phyloP scores from a whole-genome alignment of 1,139 yeast species.

The Geotrichum klebahnii region DNA sequence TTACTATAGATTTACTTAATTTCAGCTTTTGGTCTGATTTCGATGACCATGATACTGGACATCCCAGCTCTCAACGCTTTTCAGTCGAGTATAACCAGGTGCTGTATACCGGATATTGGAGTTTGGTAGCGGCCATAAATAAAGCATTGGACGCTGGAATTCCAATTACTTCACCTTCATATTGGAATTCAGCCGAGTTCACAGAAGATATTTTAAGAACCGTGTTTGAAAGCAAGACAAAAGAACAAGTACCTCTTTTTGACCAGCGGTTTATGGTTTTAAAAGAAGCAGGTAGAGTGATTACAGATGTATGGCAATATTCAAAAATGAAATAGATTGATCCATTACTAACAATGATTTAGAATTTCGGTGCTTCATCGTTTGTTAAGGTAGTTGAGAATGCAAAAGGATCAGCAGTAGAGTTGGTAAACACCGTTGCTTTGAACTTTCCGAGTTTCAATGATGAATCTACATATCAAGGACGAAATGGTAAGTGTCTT shows the following conservation, averaged over 20 bases:
- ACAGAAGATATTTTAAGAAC: conserved; percentile 28
- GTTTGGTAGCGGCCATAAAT: conserved; percentile 43
- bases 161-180: conserved; percentile 40
- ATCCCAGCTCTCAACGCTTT: conserved; percentile 34
- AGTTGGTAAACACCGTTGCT: conserved; percentile 35
- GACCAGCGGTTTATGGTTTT: conserved; percentile 37
- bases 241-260: conserved; percentile 39
- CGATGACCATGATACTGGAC: conserved; percentile 37
- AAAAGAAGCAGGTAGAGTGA: conserved; percentile 39
- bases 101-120: conserved; percentile 46
- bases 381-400: conserved; percentile 32
- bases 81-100: conserved; percentile 38
- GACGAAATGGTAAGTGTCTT: conserved; percentile 22
- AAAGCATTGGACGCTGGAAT: conserved; percentile 41
- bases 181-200: conserved; percentile 37
- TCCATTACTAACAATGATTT: too few relatives aligned
- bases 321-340: too few relatives aligned
- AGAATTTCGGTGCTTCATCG: conserved; percentile 24
- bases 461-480: conserved; percentile 36
- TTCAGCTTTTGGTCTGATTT: conserved; percentile 45
- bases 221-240: conserved; percentile 37
- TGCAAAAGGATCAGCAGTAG: conserved; percentile 36
- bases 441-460: conserved; percentile 37
- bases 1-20: conserved; percentile 42
- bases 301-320: conserved; percentile 27